phyloP scores from a whole-genome alignment of 139 green algal genomes.

The Zygnema cylindricum region DNA sequence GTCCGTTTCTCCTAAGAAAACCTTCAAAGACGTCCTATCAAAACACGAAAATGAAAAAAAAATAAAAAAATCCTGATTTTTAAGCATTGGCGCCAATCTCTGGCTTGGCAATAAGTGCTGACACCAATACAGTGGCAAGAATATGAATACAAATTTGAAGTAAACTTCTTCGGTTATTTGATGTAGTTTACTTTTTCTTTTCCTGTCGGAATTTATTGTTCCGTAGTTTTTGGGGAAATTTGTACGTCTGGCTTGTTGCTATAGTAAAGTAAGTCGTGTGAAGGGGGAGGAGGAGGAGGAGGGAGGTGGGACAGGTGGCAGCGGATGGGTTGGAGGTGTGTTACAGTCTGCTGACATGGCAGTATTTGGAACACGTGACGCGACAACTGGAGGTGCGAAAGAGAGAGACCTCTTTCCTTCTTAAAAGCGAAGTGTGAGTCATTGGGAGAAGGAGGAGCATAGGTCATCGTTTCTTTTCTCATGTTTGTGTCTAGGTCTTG shows the following conservation, averaged over 20 bases:
- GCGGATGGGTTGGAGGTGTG: conserved; percentile 43
- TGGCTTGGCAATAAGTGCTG: not conserved
- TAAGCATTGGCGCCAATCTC: not conserved
- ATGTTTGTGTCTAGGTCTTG: no score
- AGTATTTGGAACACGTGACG: conserved; percentile 59
- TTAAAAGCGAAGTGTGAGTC: no score
- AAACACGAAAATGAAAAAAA: not conserved
- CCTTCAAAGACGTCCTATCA: not conserved
- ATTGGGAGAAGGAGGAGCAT: no score
- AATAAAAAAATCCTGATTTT: not conserved
- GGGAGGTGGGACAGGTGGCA: conserved; percentile 50
- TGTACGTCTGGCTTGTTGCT: not conserved
- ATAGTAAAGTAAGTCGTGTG: not conserved
- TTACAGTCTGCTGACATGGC: conserved; percentile 63
- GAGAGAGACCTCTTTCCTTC: no score
- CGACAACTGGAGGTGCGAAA: conserved; percentile 47
- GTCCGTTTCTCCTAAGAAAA: not conserved
- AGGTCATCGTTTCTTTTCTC: no score
- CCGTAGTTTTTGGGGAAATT: no score
- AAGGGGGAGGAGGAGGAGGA: not conserved
- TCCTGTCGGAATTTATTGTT: no score
- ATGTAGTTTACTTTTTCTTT: no score
- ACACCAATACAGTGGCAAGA: not conserved
- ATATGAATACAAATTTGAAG: not conserved
- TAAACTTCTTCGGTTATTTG: no score